Evolutionary conservation across 768 basidiomycete species (phyloP).

Genomic region (Mycena capillaripes): DNA sequence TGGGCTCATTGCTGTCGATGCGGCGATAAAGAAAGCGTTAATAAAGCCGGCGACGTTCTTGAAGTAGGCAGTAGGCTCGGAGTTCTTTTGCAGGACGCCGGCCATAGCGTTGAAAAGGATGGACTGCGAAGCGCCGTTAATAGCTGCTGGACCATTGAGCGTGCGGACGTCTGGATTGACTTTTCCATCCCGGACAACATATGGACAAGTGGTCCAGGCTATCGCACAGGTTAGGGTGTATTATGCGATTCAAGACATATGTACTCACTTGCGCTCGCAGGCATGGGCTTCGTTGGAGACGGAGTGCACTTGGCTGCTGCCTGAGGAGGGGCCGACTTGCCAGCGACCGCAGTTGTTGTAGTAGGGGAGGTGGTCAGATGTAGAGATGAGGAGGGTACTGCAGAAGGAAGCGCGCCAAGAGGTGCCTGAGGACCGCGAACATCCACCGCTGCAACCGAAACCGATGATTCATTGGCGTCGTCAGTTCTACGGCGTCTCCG

Average conservation of each 20-base stretch:
- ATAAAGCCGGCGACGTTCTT: constrained; percentile 54
- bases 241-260: background rate
- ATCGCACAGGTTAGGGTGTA: constrained; percentile 8
- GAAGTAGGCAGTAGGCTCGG: constrained; percentile 41
- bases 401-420: constrained; percentile 46
- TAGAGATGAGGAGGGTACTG: constrained; percentile 5
- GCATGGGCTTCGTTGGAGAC: constrained; percentile 60
- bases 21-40: constrained; percentile 61
- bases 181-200: constrained; percentile 64
- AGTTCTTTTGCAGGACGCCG: constrained; percentile 52
- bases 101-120: constrained; percentile 56
- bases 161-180: constrained; percentile 69
- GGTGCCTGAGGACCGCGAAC: constrained; percentile 33
- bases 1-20: constrained; percentile 63
- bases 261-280: constrained; percentile 66
- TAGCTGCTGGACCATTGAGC: constrained; percentile 57
- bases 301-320: constrained; percentile 60
- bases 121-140: constrained; percentile 57
- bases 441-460: background rate
- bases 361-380: constrained; percentile 12
- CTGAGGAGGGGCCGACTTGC: constrained; percentile 49
- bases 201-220: constrained; percentile 60
- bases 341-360: constrained; percentile 38
- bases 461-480: background rate
- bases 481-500: constrained; percentile 23